These are phyloP conservation scores for Perkinsus chesapeaki DNA, from an alignment of 169 alveolate genomes.

Conservation along the genomic window DNA sequence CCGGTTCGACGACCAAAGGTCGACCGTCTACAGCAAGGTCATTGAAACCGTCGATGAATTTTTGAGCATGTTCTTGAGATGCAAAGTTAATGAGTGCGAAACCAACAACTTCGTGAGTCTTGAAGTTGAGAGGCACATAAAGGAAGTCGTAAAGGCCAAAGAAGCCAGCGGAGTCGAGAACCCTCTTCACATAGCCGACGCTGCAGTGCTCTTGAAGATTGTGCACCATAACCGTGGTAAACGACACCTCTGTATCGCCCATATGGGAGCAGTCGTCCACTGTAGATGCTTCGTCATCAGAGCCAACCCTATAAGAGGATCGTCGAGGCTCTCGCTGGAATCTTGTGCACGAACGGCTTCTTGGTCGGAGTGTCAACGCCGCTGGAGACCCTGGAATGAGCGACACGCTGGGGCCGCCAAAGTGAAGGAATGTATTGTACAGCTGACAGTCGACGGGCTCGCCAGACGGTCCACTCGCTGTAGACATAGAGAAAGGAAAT, in stretches of 20 bases:
- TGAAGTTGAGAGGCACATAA: neutral
- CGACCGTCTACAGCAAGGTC: neutral
- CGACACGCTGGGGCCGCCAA: neutral
- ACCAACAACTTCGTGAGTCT: neutral
- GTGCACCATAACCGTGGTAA: neutral
- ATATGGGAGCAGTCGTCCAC: neutral
- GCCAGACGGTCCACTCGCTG: too few relatives aligned
- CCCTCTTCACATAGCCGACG: neutral
- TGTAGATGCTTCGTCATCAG: neutral
- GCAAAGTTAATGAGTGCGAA: neutral
- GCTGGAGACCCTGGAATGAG: neutral
- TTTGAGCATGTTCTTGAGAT: neutral
- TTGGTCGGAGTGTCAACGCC: neutral
- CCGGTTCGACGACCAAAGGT: neutral
- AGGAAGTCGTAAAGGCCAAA: neutral
- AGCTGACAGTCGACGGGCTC: neutral
- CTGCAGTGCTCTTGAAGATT: neutral
- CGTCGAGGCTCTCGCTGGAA: neutral
- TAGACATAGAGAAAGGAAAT: too few relatives aligned
- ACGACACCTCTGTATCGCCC: neutral
- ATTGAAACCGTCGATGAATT: neutral
- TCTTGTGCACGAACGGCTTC: neutral
- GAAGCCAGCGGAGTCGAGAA: neutral
- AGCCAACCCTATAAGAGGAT: neutral
- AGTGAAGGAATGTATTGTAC: neutral